Percentiles rank a stretch among this genome's conserved stretches.
phyloP scores from a whole-genome alignment of 495 filamentous ascomycete species.

The Elasticomyces elasticus region DNA sequence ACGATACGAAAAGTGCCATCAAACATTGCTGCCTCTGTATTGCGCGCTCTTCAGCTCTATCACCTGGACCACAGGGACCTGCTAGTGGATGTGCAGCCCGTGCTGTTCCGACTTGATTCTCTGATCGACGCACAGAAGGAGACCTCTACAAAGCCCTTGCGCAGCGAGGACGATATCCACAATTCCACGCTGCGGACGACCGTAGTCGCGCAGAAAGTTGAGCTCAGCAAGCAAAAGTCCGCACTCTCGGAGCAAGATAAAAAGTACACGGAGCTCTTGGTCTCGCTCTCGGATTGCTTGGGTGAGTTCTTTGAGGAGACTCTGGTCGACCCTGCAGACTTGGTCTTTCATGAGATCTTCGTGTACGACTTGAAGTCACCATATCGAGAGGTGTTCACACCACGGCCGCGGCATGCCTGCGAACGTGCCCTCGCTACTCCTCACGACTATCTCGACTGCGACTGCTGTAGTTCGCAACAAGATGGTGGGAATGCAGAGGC shows the following conservation, averaged over 20 bases:
- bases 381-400: constrained; percentile 71
- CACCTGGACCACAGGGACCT: constrained; percentile 23
- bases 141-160: constrained; percentile 40
- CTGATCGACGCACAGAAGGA: constrained; percentile 36
- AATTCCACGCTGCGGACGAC: constrained; percentile 69
- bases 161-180: constrained; percentile 64
- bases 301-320: constrained; percentile 43
- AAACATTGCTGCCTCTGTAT: constrained; percentile 18
- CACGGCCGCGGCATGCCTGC: constrained; percentile 64
- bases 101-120: constrained; percentile 25
- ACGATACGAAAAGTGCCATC: constrained; percentile 35
- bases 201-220: constrained; percentile 76
- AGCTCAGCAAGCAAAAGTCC: constrained; percentile 70
- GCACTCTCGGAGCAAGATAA: constrained; percentile 63
- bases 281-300: constrained; percentile 49
- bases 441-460: constrained; percentile 75
- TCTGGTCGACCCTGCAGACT: constrained; percentile 48
- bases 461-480: constrained; percentile 48
- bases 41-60: constrained; percentile 7
- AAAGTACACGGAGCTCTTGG: constrained; percentile 64
- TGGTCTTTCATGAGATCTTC: constrained; percentile 72
- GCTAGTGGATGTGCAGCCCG: background rate
- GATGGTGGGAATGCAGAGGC: constrained; percentile 15
- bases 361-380: constrained; percentile 74
- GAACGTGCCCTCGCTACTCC: constrained; percentile 72